A percentile compares a stretch with the other conserved stretches of the same genome.
Conservation (phyloP, 805 yeast genomes). For the Candida dajiaensis region DNA sequence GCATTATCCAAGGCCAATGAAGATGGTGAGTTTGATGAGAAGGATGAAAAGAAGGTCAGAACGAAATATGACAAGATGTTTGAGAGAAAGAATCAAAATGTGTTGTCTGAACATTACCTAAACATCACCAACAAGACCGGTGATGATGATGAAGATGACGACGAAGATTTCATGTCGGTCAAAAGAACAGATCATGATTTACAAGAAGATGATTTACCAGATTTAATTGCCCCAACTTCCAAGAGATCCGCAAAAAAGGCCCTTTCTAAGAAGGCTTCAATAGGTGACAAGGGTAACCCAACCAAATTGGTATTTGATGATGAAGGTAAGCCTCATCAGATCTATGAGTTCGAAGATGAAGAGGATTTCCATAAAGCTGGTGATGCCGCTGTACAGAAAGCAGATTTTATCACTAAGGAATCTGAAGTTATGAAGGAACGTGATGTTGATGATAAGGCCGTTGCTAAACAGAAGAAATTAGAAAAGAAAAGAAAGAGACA, state of each 20-base stretch:
- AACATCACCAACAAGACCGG: slow-evolving; percentile 49
- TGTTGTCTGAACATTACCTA: slow-evolving; percentile 81
- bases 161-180: slow-evolving; percentile 74
- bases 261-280: slow-evolving; percentile 72
- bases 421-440: slow-evolving; percentile 59
- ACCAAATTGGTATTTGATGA: slow-evolving; percentile 86
- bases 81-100: slow-evolving; percentile 89
- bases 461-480: slow-evolving; percentile 69
- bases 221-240: slow-evolving; percentile 59
- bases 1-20: slow-evolving; percentile 51
- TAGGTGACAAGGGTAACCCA: slow-evolving; percentile 58
- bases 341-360: slow-evolving; percentile 87
- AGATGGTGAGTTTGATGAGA: slow-evolving; percentile 50
- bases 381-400: slow-evolving; percentile 63
- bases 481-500: slow-evolving; percentile 88
- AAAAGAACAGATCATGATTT: slow-evolving; percentile 74
- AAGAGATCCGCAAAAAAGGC: slow-evolving; percentile 84
- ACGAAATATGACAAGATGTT: slow-evolving; percentile 96
- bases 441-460: slow-evolving; percentile 71
- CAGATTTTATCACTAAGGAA: slow-evolving; percentile 62
- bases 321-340: slow-evolving; percentile 86
- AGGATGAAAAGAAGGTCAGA: slow-evolving; percentile 44
- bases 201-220: slow-evolving; percentile 58
- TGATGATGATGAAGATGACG: slow-evolving; percentile 44
- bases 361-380: slow-evolving; percentile 73